Conservation (phyloP, 371 early-diverging fungal species). For the Actinomucor elegans region DNA sequence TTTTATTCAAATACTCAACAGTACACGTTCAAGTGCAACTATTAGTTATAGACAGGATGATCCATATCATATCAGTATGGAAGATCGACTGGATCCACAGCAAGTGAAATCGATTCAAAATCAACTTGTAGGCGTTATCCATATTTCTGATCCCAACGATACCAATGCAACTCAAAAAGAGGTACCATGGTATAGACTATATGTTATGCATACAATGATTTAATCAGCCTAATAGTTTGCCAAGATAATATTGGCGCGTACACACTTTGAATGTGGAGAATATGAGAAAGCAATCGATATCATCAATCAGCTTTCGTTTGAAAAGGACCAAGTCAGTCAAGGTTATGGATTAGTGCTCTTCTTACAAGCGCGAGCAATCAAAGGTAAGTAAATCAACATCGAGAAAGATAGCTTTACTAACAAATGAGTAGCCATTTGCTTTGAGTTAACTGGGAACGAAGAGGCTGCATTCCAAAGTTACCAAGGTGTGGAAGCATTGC, state of each 20-base stretch:
- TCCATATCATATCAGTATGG: conserved; percentile 27
- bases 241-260: conserved; percentile 41
- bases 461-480: conserved; percentile 52
- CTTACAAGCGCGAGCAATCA: conserved; percentile 50
- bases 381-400: conserved; percentile 34
- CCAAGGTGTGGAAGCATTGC: conserved; percentile 40
- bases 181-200: too few species aligned
- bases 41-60: conserved; percentile 23
- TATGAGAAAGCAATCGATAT: conserved; percentile 32
- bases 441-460: conserved; percentile 53
- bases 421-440: conserved; percentile 37
- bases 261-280: conserved; percentile 37
- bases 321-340: conserved; percentile 29
- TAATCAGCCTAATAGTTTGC: conserved; percentile 46
- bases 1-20: conserved; percentile 6
- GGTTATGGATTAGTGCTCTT: conserved; percentile 58
- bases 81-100: conserved; percentile 23
- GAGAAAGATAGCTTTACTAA: background rate
- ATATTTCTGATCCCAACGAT: conserved; percentile 10
- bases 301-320: conserved; percentile 28
- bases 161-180: conserved; percentile 22
- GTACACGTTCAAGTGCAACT: conserved; percentile 1
- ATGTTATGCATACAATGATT: too few species aligned
- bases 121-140: conserved; percentile 24
- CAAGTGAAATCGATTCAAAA: conserved; percentile 28